phyloP scores from a whole-genome alignment of 164 flowering plant genomes.

The Kingdonia uniflora region DNA sequence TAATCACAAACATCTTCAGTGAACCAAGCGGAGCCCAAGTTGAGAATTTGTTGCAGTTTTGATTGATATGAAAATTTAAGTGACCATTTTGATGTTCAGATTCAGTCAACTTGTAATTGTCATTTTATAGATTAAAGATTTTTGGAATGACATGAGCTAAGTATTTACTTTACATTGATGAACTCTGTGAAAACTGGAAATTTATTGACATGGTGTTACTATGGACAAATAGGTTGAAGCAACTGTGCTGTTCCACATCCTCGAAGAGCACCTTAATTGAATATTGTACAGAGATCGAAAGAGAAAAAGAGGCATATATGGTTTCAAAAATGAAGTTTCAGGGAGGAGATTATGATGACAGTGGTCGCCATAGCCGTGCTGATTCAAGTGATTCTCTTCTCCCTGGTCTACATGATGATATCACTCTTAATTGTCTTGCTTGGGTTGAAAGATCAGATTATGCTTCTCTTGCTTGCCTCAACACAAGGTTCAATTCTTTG shows the following conservation, averaged over 20 bases:
- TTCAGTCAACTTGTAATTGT: too few relatives aligned
- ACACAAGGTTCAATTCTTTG: conserved; percentile 29
- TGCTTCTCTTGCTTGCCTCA: conserved; percentile 35
- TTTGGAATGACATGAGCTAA: too few relatives aligned
- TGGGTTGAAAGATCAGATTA: conserved; percentile 40
- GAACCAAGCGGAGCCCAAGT: too few relatives aligned
- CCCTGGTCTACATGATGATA: conserved; percentile 50
- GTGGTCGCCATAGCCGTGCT: conserved; percentile 1
- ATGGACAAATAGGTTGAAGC: conserved; percentile 14
- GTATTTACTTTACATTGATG: too few relatives aligned
- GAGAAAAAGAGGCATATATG: conserved; percentile 11
- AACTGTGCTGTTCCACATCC: neutral
- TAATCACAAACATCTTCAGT: too few relatives aligned
- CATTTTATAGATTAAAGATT: too few relatives aligned
- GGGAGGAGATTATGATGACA: conserved; percentile 35
- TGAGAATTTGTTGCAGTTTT: too few relatives aligned
- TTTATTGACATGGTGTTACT: too few relatives aligned
- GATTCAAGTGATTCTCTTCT: conserved; percentile 41
- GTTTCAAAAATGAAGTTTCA: conserved; percentile 7
- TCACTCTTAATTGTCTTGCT: conserved; percentile 44
- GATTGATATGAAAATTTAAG: too few relatives aligned
- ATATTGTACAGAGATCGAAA: neutral
- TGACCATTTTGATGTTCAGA: too few relatives aligned
- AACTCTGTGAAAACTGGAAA: too few relatives aligned
- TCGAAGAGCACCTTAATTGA: conserved; percentile 4